Conservation (phyloP, 2,329 filamentous ascomycete genomes). For the Arthrobotrys iridis region DNA sequence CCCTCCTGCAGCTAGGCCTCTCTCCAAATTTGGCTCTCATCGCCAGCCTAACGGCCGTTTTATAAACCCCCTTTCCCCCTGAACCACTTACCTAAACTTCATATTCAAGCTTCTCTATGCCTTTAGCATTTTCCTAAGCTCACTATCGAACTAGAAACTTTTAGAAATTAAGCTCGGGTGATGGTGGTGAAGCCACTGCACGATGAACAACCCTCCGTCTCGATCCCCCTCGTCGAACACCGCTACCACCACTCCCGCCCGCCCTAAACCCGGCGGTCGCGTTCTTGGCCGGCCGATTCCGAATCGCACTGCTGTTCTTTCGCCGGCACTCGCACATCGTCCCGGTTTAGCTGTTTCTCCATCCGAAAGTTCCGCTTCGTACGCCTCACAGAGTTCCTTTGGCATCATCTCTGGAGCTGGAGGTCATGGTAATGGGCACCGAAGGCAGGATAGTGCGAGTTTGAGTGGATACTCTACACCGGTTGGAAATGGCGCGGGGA, state of each 20-base stretch:
- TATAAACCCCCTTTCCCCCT: slow-evolving; percentile 6
- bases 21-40: background rate
- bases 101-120: background rate
- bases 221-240: slow-evolving; percentile 29
- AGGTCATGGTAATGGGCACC: slow-evolving; percentile 23
- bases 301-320: slow-evolving; percentile 15
- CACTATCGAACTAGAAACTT: background rate
- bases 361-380: slow-evolving; percentile 49
- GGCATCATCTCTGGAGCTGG: slow-evolving; percentile 43
- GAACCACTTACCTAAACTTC: background rate
- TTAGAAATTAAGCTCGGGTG: slow-evolving; percentile 18
- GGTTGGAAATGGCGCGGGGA: slow-evolving; percentile 32
- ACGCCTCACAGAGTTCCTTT: slow-evolving; percentile 47
- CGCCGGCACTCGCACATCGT: slow-evolving; percentile 37
- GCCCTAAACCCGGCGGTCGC: slow-evolving; percentile 44
- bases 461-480: slow-evolving; percentile 47
- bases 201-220: slow-evolving; percentile 40
- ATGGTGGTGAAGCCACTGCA: slow-evolving; percentile 29
- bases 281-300: slow-evolving; percentile 45
- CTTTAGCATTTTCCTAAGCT: background rate
- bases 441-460: slow-evolving; percentile 35
- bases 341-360: slow-evolving; percentile 46
- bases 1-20: background rate
- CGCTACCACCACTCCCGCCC: slow-evolving; percentile 25
- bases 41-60: slow-evolving; percentile 14